Percentiles rank a stretch among this genome's conserved stretches.
These are phyloP conservation scores for Heliamphora exappendiculata DNA, from an alignment of 148 eudicot species.

Conservation along the genomic window DNA sequence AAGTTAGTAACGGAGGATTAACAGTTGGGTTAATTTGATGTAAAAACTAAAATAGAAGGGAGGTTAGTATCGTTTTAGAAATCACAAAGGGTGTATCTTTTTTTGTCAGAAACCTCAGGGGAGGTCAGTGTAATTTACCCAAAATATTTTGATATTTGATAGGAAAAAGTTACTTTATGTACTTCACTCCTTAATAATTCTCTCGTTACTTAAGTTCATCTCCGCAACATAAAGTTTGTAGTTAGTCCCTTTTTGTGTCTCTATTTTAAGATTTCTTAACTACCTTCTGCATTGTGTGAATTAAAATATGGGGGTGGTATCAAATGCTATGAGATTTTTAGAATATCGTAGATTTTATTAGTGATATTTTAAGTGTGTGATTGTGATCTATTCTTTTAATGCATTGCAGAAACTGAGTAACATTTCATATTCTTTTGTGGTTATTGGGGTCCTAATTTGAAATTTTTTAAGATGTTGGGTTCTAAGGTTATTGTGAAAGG, in stretches of 20 bases:
- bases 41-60: no score
- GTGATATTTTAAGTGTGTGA: background rate
- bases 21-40: no score
- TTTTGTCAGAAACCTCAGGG: no score
- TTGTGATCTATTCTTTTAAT: background rate
- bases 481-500: background rate
- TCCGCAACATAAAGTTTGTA: no score
- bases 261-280: background rate
- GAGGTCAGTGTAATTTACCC: no score
- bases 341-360: background rate
- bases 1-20: no score
- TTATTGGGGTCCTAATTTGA: background rate
- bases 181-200: no score
- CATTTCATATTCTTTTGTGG: background rate
- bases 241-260: background rate
- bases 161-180: no score
- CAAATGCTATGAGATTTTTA: background rate
- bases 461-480: background rate
- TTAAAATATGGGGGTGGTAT: background rate
- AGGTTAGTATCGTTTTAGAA: no score
- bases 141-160: no score
- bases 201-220: no score
- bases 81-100: no score
- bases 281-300: background rate
- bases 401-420: background rate